These are phyloP conservation scores for Naganishia sp. DNA, from an alignment of 1,284 basidiomycete species.

Conservation along the genomic window DNA sequence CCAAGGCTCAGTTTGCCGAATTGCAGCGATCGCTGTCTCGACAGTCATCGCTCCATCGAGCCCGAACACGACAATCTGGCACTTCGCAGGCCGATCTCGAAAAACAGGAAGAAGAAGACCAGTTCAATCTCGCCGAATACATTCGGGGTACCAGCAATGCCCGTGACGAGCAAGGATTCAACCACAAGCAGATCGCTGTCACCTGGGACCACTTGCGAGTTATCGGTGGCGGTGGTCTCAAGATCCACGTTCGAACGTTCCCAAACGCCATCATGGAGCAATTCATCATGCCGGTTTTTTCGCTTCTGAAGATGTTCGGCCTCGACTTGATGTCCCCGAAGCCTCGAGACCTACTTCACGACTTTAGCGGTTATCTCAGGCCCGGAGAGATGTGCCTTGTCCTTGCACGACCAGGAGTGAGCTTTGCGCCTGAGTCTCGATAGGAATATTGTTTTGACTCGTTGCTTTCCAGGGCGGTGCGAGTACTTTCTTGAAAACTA, in stretches of 20 bases:
- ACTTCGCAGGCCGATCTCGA: slow-evolving; percentile 24
- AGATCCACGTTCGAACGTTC: slow-evolving; percentile 65
- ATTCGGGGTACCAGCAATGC: slow-evolving; percentile 67
- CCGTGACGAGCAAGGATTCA: slow-evolving; percentile 69
- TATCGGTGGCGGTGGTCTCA: slow-evolving; percentile 65
- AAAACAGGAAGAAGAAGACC: slow-evolving; percentile 45
- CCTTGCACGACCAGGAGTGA: slow-evolving; percentile 56
- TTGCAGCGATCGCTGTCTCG: slow-evolving; percentile 35
- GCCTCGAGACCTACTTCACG: slow-evolving; percentile 59
- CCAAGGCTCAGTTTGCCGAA: slow-evolving; percentile 36
- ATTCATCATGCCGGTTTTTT: slow-evolving; percentile 53
- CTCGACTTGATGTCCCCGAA: slow-evolving; percentile 51
- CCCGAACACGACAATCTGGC: slow-evolving; percentile 31
- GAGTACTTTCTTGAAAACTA: slow-evolving; percentile 57
- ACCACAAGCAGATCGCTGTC: slow-evolving; percentile 80
- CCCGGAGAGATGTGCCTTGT: slow-evolving; percentile 64
- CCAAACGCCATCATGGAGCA: slow-evolving; percentile 56
- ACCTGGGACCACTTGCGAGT: slow-evolving; percentile 75
- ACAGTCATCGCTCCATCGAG: slow-evolving; percentile 34
- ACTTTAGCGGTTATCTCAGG: slow-evolving; percentile 72
- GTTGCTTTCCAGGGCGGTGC: slow-evolving; percentile 26
- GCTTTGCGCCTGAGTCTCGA: slow-evolving; percentile 30
- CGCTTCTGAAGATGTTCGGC: slow-evolving; percentile 44
- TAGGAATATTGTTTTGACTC: slow-evolving; percentile 33
- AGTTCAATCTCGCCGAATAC: slow-evolving; percentile 74